Evolutionary conservation across 495 filamentous ascomycete genomes (phyloP).

Genomic region (Aspergillus incahuasiensis): DNA sequence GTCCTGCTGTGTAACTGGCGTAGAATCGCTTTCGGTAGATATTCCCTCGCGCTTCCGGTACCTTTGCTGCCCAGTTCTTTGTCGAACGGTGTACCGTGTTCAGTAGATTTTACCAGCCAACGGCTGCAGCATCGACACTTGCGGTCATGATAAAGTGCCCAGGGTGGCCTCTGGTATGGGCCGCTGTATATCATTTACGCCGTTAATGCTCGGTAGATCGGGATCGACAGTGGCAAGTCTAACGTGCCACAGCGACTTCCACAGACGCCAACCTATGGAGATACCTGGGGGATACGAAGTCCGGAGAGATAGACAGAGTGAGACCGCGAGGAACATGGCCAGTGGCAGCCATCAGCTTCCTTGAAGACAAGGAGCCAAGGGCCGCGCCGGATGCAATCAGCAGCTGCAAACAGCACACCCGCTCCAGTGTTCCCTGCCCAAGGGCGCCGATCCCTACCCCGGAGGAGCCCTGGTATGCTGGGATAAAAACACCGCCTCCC

Average conservation of each 20-base stretch:
- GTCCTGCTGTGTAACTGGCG: background rate
- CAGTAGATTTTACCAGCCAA: background rate
- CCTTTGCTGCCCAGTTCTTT: background rate
- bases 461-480: constrained; percentile 26
- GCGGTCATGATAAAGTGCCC: background rate
- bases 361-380: constrained; percentile 1
- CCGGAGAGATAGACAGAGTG: background rate
- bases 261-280: background rate
- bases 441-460: constrained; percentile 22
- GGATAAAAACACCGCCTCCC: constrained; percentile 35
- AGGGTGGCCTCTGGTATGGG: background rate
- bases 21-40: background rate
- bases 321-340: background rate
- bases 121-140: background rate
- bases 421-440: constrained; percentile 5
- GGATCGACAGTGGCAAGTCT: background rate
- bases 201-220: background rate
- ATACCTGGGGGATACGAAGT: background rate
- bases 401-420: constrained; percentile 27
- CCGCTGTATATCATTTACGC: background rate
- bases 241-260: background rate
- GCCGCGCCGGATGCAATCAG: constrained; percentile 10
- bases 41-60: background rate
- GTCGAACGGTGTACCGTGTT: background rate
- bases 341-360: background rate